These are phyloP conservation scores for Pilasporangium apinafurcum DNA, from an alignment of 352 stramenopile species.

Conservation along the genomic window DNA sequence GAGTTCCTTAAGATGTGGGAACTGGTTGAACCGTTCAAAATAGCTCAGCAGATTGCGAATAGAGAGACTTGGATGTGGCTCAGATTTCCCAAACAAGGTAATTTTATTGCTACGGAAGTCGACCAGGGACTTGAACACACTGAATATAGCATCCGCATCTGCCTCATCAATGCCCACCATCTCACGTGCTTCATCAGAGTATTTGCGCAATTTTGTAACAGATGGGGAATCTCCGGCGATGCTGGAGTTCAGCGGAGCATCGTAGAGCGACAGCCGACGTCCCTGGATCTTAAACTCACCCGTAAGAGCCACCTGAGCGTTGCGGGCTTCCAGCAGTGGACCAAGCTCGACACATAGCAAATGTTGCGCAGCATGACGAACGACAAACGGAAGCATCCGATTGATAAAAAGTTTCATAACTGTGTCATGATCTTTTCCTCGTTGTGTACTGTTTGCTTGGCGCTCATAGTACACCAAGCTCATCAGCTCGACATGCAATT, in stretches of 20 bases:
- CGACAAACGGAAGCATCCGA: slow-evolving; percentile 50
- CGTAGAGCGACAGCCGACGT: slow-evolving; percentile 49
- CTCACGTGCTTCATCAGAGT: slow-evolving; percentile 33
- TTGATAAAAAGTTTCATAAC: slow-evolving; percentile 83
- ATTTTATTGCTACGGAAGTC: slow-evolving; percentile 49
- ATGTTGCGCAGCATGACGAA: slow-evolving; percentile 47
- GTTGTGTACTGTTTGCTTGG: slow-evolving; percentile 43
- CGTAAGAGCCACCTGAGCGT: slow-evolving; percentile 50
- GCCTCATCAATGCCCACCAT: slow-evolving; percentile 44
- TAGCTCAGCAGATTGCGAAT: slow-evolving; percentile 63
- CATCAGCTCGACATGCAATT: slow-evolving; percentile 58
- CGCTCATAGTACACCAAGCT: slow-evolving; percentile 75
- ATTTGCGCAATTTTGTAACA: slow-evolving; percentile 16
- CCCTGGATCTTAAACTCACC: slow-evolving; percentile 62
- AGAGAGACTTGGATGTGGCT: slow-evolving; percentile 30
- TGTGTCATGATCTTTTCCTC: slow-evolving; percentile 58
- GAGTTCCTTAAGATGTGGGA: slow-evolving; percentile 37
- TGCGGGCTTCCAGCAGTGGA: slow-evolving; percentile 37
- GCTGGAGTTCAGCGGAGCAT: slow-evolving; percentile 29
- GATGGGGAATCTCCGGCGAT: slow-evolving; percentile 1
- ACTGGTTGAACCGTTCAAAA: slow-evolving; percentile 47
- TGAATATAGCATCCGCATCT: slow-evolving; percentile 35
- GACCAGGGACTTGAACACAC: slow-evolving; percentile 45
- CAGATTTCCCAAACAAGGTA: slow-evolving; percentile 28
- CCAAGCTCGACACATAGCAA: slow-evolving; percentile 61